These are phyloP conservation scores for Beauveria pseudobassiana DNA, from an alignment of 2,329 filamentous ascomycete genomes.

Conservation along the genomic window DNA sequence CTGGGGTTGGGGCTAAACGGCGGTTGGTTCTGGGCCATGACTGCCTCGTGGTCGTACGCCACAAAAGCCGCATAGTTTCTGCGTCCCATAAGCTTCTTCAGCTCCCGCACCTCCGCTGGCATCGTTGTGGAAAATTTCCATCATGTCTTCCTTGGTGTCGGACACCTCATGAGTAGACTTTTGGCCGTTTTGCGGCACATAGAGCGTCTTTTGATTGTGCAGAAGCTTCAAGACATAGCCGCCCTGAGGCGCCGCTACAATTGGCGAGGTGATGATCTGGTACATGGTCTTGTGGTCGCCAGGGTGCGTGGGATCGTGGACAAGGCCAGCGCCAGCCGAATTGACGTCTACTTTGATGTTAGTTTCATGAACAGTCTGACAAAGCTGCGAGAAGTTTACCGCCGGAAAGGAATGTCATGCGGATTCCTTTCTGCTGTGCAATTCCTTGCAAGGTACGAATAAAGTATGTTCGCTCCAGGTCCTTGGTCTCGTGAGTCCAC, in stretches of 20 bases:
- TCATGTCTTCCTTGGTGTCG: constrained; percentile 99
- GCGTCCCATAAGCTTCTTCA: constrained; percentile 87
- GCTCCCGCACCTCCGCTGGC: constrained; percentile 77
- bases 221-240: constrained; percentile 87
- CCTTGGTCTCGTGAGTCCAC: constrained; percentile 98
- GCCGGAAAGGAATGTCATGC: constrained; percentile 95
- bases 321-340: constrained; percentile 81
- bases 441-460: constrained; percentile 95
- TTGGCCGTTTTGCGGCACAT: constrained; percentile 82
- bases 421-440: constrained; percentile 85
- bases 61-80: constrained; percentile 90
- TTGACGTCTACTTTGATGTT: constrained; percentile 57
- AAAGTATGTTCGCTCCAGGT: constrained; percentile 91
- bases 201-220: constrained; percentile 90
- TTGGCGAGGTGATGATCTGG: constrained; percentile 86
- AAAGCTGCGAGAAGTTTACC: constrained; percentile 38
- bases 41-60: constrained; percentile 83
- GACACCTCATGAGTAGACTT: constrained; percentile 64
- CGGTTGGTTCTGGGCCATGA: constrained; percentile 32
- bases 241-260: constrained; percentile 81
- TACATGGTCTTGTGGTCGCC: constrained; percentile 99
- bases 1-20: constrained; percentile 32
- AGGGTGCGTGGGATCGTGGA: constrained; percentile 88
- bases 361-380: not conserved
- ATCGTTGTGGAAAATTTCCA: constrained; percentile 97